Conservation (phyloP, 2,329 filamentous ascomycete genomes). For the Botrytis fabae region DNA sequence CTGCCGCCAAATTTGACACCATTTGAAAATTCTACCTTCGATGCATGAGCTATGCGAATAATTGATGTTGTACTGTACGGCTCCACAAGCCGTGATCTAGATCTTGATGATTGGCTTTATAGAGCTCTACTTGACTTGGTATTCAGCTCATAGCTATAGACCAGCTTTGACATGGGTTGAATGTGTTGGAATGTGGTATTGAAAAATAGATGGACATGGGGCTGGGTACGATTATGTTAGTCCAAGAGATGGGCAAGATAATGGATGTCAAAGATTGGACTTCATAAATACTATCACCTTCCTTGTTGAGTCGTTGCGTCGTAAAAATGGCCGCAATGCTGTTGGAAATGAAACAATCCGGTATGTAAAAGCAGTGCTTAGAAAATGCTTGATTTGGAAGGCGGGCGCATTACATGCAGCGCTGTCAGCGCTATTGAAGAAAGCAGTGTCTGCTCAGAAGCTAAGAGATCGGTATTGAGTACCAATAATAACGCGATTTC, state of each 20-base stretch:
- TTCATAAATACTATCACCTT: neutral
- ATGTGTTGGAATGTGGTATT: neutral
- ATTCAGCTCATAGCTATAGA: neutral
- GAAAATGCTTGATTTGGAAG: slow-evolving; percentile 9
- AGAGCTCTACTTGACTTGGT: rapidly evolving
- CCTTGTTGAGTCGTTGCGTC: neutral
- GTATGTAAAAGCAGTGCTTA: neutral
- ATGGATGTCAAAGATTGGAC: neutral
- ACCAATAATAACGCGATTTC: neutral
- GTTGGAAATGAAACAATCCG: neutral
- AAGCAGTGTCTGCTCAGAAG: neutral
- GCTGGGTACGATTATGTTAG: neutral
- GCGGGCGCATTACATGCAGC: neutral
- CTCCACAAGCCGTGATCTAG: neutral
- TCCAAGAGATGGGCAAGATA: neutral
- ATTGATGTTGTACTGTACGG: neutral
- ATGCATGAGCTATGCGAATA: neutral
- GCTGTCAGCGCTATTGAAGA: neutral
- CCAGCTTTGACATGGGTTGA: neutral
- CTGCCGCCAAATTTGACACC: neutral
- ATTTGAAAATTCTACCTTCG: neutral
- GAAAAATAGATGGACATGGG: neutral
- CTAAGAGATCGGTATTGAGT: neutral
- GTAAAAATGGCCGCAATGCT: neutral
- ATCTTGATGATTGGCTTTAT: neutral